Percentiles rank a stretch among this genome's conserved stretches.
These are phyloP conservation scores for Auriculariales sp. DNA, from an alignment of 768 basidiomycete species.

Conservation along the genomic window DNA sequence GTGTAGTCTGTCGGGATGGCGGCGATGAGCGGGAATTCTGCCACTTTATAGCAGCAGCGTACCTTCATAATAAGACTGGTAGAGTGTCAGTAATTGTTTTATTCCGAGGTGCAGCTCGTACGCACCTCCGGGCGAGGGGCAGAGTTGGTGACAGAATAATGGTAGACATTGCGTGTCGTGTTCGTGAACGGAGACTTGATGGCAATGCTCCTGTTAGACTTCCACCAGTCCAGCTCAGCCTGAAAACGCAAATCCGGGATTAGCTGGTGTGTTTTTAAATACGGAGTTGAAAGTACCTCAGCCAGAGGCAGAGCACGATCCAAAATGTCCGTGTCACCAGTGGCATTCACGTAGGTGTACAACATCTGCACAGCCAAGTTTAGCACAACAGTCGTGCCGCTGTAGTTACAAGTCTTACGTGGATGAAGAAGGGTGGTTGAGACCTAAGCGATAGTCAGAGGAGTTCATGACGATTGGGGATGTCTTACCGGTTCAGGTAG, in stretches of 20 bases:
- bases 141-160: slow-evolving; percentile 64
- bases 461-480: too few relatives aligned
- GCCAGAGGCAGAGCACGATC: slow-evolving; percentile 70
- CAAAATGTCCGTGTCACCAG: slow-evolving; percentile 63
- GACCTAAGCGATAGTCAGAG: too few relatives aligned
- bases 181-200: slow-evolving; percentile 62
- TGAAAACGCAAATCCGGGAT: slow-evolving; percentile 14
- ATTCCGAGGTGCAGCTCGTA: slow-evolving; percentile 3
- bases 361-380: slow-evolving; percentile 48
- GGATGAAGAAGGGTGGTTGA: slow-evolving; percentile 84
- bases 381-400: not conserved
- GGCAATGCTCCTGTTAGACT: slow-evolving; percentile 48
- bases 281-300: slow-evolving; percentile 32
- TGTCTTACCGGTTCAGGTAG: slow-evolving; percentile 75
- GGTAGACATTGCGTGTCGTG: slow-evolving; percentile 48
- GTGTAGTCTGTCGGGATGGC: slow-evolving; percentile 47
- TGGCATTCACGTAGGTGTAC: slow-evolving; percentile 59
- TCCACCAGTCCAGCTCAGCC: slow-evolving; percentile 80
- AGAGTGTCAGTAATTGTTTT: not conserved
- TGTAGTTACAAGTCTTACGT: slow-evolving; percentile 25
- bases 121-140: slow-evolving; percentile 87
- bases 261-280: not conserved
- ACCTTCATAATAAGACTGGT: slow-evolving; percentile 3
- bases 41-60: not conserved
- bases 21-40: slow-evolving; percentile 8